A percentile compares a stretch with the other conserved stretches of the same genome.
These are phyloP conservation scores for Ceratobasidium sp. DNA, from an alignment of 1,284 basidiomycete species.

Conservation along the genomic window DNA sequence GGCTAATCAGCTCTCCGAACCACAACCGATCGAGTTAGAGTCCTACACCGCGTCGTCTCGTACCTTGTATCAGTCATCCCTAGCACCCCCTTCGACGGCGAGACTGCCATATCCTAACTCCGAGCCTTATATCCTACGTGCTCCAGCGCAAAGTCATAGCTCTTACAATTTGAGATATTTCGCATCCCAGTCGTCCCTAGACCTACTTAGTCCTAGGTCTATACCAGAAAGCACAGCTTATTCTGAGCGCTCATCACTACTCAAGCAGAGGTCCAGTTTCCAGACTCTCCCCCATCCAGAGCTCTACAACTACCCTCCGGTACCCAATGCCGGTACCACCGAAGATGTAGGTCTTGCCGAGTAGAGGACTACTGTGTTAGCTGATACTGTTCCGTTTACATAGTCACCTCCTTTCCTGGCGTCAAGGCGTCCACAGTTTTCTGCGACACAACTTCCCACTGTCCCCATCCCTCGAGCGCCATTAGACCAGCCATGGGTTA, in stretches of 20 bases:
- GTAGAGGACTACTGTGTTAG: neutral
- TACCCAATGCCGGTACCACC: neutral
- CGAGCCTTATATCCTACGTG: neutral
- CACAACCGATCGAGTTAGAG: neutral
- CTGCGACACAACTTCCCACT: constrained; percentile 25
- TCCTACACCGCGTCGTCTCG: neutral
- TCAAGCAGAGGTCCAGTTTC: neutral
- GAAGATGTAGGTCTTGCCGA: neutral
- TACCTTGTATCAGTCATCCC: neutral
- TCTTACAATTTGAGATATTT: neutral
- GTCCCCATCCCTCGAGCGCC: constrained; percentile 14
- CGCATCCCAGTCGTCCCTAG: constrained; percentile 3
- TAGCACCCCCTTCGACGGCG: neutral
- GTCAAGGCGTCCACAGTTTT: neutral
- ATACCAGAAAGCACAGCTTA: neutral
- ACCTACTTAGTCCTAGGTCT: constrained; percentile 1
- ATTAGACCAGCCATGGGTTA: neutral
- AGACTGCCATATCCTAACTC: neutral
- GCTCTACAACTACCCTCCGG: neutral
- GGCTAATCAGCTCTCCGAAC: too few species aligned
- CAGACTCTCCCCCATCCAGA: neutral
- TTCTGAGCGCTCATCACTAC: neutral
- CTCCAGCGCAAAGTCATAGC: neutral
- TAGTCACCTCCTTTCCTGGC: constrained; percentile 5
- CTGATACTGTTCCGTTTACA: neutral